phyloP scores from a whole-genome alignment of 768 basidiomycete genomes.

The Inosperma sp. region DNA sequence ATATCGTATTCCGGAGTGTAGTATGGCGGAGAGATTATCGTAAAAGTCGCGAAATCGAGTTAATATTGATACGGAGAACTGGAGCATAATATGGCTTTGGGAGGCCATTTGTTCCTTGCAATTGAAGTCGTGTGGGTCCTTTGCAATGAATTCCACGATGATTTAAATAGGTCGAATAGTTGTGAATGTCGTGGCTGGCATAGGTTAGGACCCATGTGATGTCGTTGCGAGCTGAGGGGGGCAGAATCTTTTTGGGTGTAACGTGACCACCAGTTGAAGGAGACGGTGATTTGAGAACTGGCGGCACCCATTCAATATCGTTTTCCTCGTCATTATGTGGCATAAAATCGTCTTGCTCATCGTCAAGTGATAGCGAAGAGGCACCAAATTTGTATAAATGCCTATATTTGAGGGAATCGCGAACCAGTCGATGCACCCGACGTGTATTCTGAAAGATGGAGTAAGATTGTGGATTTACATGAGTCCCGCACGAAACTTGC shows the following conservation, averaged over 20 bases:
- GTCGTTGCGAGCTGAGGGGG: not conserved
- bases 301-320: not conserved
- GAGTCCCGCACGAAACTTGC: not conserved
- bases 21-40: conserved; percentile 14
- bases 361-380: not conserved
- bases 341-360: conserved; percentile 4
- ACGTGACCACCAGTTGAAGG: too few species aligned
- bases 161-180: conserved; percentile 16
- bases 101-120: not conserved
- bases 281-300: conserved; percentile 1
- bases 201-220: conserved; percentile 14
- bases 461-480: not conserved
- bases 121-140: conserved; percentile 1
- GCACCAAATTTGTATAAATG: not conserved
- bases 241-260: not conserved
- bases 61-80: conserved; percentile 18
- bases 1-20: not conserved
- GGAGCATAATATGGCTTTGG: conserved; percentile 23
- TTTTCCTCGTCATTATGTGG: not conserved
- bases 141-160: conserved; percentile 7
- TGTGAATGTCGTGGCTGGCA: conserved; percentile 12
- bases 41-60: conserved; percentile 16
- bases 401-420: conserved; percentile 1
- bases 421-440: not conserved
- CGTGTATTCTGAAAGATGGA: not conserved